Evolutionary conservation across 768 basidiomycete genomes (phyloP).

Genomic region (Suillus subluteus): DNA sequence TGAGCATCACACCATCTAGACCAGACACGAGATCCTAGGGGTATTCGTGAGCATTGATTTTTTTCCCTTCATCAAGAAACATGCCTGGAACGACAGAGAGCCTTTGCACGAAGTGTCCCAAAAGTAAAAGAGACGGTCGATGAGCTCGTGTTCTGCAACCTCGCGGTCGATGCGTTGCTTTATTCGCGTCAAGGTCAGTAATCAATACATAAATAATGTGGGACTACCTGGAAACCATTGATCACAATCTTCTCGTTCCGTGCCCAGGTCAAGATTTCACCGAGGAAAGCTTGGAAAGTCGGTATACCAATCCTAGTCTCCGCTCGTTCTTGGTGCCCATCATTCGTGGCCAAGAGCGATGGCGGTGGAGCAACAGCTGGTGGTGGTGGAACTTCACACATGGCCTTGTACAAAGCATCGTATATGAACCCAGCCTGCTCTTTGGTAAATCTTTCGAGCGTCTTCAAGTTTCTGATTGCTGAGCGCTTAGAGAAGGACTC

Average conservation of each 20-base stretch:
- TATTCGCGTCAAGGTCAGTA: conserved; percentile 10
- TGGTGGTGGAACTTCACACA: conserved; percentile 76
- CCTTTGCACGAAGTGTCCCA: conserved; percentile 88
- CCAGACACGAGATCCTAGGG: conserved; percentile 85
- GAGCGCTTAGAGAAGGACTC: conserved; percentile 94
- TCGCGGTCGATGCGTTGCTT: conserved; percentile 87
- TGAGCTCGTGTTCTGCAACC: conserved; percentile 95
- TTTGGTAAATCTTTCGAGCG: conserved; percentile 79
- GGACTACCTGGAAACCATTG: conserved; percentile 84
- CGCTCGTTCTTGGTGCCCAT: conserved; percentile 69
- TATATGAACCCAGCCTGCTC: conserved; percentile 91
- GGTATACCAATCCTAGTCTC: conserved; percentile 87
- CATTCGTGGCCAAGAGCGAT: conserved; percentile 54
- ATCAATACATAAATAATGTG: conserved; percentile 8
- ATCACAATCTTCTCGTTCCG: conserved; percentile 89
- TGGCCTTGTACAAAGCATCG: conserved; percentile 85
- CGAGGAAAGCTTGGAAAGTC: conserved; percentile 89
- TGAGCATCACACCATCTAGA: conserved; percentile 90
- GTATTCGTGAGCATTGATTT: conserved; percentile 1
- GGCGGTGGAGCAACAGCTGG: conserved; percentile 51
- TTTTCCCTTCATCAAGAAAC: conserved; percentile 6
- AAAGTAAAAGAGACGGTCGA: conserved; percentile 91
- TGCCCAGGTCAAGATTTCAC: conserved; percentile 95
- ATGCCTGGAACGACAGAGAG: conserved; percentile 87
- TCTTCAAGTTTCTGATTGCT: conserved; percentile 84